Percentiles rank a stretch among this genome's conserved stretches.
Evolutionary conservation across 108 stramenopile genomes (phyloP).

Genomic region (Cyclotella sp.): DNA sequence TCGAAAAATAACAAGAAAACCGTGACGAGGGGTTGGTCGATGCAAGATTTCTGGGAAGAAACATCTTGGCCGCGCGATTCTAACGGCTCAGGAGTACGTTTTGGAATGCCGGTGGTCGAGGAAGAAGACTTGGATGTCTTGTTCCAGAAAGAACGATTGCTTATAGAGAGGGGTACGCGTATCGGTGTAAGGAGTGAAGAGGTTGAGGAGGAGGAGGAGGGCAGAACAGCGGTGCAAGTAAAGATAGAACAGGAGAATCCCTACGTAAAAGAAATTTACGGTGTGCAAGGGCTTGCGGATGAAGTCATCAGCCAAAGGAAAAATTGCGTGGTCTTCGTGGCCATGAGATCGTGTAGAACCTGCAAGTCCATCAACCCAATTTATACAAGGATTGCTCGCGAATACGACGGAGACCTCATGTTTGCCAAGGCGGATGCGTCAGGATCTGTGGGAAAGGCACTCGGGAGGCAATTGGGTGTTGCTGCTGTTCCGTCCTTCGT

Average conservation of each 20-base stretch:
- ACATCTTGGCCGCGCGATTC: conserved; percentile 87
- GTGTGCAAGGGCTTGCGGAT: conserved; percentile 64
- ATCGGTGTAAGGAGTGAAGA: conserved; percentile 24
- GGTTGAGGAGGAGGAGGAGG: conserved; percentile 39
- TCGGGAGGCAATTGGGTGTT: conserved; percentile 66
- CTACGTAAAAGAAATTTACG: conserved; percentile 62
- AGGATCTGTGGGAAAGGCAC: conserved; percentile 64
- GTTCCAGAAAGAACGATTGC: conserved; percentile 43
- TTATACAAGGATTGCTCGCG: conserved; percentile 76
- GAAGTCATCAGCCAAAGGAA: conserved; percentile 54
- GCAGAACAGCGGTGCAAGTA: conserved; percentile 20
- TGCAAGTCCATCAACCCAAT: conserved; percentile 68
- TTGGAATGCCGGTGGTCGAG: conserved; percentile 73
- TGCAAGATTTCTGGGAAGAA: conserved; percentile 82
- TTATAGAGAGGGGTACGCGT: conserved; percentile 18
- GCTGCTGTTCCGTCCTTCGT: conserved; percentile 84
- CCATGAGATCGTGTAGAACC: conserved; percentile 82
- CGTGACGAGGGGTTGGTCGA: conserved; percentile 67
- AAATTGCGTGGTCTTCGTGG: conserved; percentile 75
- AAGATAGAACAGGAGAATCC: conserved; percentile 57
- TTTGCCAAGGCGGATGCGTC: conserved; percentile 84
- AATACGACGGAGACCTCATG: conserved; percentile 53
- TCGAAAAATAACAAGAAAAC: conserved; percentile 38
- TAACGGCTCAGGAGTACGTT: conserved; percentile 66
- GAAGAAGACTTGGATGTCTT: conserved; percentile 58